Evolutionary conservation across 495 filamentous ascomycete genomes (phyloP).

Genomic region (Aspergillus nanangensis): DNA sequence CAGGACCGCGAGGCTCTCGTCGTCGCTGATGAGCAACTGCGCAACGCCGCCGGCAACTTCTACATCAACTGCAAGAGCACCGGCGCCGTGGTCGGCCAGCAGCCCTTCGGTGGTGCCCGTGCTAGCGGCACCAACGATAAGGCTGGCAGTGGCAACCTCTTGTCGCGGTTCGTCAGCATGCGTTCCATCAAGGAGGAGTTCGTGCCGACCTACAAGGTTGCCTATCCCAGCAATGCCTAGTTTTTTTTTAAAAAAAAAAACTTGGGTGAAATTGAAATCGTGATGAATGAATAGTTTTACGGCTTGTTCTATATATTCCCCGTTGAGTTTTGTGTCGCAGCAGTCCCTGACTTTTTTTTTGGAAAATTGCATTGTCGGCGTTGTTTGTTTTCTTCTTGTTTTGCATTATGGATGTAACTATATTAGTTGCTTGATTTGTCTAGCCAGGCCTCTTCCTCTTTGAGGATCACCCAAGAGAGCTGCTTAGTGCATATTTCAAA

Average conservation of each 20-base stretch:
- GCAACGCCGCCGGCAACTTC: slow-evolving; percentile 81
- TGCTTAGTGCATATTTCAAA: too few relatives aligned
- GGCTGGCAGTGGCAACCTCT: slow-evolving; percentile 71
- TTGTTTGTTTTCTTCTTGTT: background rate
- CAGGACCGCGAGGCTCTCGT: slow-evolving; percentile 63
- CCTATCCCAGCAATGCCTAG: slow-evolving; percentile 72
- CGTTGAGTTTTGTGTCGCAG: slow-evolving; percentile 1
- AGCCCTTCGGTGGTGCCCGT: slow-evolving; percentile 83
- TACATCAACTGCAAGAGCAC: slow-evolving; percentile 94
- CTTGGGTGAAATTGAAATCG: background rate
- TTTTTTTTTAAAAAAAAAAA: too few relatives aligned
- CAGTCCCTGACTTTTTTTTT: slow-evolving; percentile 1
- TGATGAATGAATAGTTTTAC: slow-evolving; percentile 1
- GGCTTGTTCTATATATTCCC: slow-evolving; percentile 4
- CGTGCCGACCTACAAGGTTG: slow-evolving; percentile 58
- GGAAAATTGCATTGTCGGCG: slow-evolving; percentile 2
- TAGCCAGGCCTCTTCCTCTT: too few relatives aligned
- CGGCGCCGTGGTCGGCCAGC: slow-evolving; percentile 87
- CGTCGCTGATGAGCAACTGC: slow-evolving; percentile 66
- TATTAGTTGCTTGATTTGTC: too few relatives aligned
- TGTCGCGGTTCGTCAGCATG: slow-evolving; percentile 76
- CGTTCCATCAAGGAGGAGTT: slow-evolving; percentile 93
- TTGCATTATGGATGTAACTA: too few relatives aligned
- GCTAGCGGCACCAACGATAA: slow-evolving; percentile 92
- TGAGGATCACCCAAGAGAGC: too few relatives aligned